phyloP scores from a whole-genome alignment of 2,329 filamentous ascomycete genomes.

The Reticulascus tulasneorum region DNA sequence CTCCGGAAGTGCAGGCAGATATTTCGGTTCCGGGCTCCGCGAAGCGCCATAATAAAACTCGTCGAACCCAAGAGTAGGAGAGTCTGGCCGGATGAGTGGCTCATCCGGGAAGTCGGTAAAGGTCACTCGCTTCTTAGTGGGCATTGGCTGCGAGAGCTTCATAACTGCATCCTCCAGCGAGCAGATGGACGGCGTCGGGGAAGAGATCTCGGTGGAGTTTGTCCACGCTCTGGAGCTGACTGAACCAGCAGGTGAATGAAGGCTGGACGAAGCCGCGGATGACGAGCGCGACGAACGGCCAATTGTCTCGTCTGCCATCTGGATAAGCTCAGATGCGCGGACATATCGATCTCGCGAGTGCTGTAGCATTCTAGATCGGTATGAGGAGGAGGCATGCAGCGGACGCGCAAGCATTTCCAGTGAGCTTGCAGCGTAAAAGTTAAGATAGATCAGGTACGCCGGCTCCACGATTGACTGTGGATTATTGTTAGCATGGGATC shows the following conservation, averaged over 20 bases:
- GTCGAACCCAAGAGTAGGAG: conserved; percentile 55
- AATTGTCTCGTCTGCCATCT: conserved; percentile 40
- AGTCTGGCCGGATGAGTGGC: conserved; percentile 53
- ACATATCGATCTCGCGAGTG: conserved; percentile 51
- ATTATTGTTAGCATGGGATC: conserved; percentile 11
- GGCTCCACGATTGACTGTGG: conserved; percentile 40
- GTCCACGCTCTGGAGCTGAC: conserved; percentile 33
- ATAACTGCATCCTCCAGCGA: conserved; percentile 27
- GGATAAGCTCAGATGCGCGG: conserved; percentile 43
- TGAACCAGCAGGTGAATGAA: conserved; percentile 44
- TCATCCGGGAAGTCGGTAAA: conserved; percentile 35
- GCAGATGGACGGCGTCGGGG: conserved; percentile 41
- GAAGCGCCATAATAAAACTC: conserved; percentile 28
- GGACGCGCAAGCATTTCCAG: conserved; percentile 53
- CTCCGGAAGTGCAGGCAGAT: conserved; percentile 12
- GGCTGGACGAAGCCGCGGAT: conserved; percentile 32
- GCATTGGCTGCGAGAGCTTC: conserved; percentile 3
- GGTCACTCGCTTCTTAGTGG: conserved; percentile 33
- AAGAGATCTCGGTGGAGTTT: conserved; percentile 40
- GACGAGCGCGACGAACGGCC: conserved; percentile 34
- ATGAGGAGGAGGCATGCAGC: conserved; percentile 39
- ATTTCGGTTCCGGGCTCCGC: conserved; percentile 10
- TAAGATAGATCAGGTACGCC: conserved; percentile 53
- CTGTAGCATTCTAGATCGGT: conserved; percentile 44
- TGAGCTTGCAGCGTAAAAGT: conserved; percentile 60